A percentile compares a stretch with the other conserved stretches of the same genome.
These are phyloP conservation scores for Adansonia grandidieri DNA, from an alignment of 441 rosid species.

Conservation along the genomic window DNA sequence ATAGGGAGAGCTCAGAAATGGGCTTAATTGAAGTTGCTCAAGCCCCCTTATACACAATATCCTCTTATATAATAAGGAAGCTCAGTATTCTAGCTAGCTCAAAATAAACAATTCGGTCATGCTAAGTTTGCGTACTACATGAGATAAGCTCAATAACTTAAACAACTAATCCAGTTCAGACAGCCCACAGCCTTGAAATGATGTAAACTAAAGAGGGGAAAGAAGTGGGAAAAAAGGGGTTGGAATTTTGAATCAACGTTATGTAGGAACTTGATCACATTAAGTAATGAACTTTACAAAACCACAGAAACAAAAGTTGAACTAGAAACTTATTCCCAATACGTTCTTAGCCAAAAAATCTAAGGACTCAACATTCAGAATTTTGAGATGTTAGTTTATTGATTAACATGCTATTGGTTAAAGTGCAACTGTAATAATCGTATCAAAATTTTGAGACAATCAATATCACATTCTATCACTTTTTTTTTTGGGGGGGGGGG, in stretches of 20 bases:
- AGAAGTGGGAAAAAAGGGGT: background rate
- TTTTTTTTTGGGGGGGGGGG: background rate
- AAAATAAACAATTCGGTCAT: background rate
- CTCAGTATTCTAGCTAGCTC: background rate
- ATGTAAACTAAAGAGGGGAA: background rate
- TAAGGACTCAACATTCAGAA: background rate
- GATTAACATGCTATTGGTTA: background rate
- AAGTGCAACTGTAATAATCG: background rate
- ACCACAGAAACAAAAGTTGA: background rate
- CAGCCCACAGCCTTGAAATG: background rate
- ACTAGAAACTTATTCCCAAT: background rate
- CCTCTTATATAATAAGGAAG: background rate
- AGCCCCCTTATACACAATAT: background rate
- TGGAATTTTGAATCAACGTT: background rate
- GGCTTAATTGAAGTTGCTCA: background rate
- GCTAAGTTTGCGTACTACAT: background rate
- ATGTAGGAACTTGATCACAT: background rate
- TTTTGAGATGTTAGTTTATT: background rate
- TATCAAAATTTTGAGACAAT: background rate
- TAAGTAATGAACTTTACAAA: background rate
- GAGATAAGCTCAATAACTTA: background rate
- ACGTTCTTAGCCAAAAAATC: background rate
- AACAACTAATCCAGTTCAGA: background rate
- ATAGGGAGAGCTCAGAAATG: background rate
- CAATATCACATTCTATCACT: background rate